Evolutionary conservation across 2,329 filamentous ascomycete genomes (phyloP), one percentile per base, ranked within the genome.

Genomic region (Ophiostoma quercus): DNA sequence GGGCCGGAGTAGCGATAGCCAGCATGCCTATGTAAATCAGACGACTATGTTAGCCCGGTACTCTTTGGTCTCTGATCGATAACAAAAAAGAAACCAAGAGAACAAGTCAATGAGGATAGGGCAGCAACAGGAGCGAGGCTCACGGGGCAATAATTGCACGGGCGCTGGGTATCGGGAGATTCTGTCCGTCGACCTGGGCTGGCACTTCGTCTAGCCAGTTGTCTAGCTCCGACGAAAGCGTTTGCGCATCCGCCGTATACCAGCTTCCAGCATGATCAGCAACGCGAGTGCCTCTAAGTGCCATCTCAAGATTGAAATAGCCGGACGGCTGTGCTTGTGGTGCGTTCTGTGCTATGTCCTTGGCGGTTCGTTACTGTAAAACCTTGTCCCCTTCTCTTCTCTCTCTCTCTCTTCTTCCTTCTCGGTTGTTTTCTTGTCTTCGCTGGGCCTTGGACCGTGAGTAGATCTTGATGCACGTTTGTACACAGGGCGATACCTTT

Each of bases 131-230:
- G 16, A 22, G 34, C 62, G 37, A 39, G 51, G 32, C 90, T 83
- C 85, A 97, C 94, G 95, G 95, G 72, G 93, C 93, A 77, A 99
- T 97, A 70, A 99, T 90, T 16, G 95, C 84, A 78, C 92, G 87
- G 5, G 94, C 94, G 41, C 89, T 88, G 0, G 87, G 78, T 1
- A 94, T 82, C 2, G 94, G 95, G 71, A 96, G 75, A 7, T 71
- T 76, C 77, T 73, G 80, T 63, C 85, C 88, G 41, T 89, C 83
- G 57, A 95, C 80, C 0, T 84, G 83, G 67, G 83, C 78, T 1
- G 92, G 90, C 8, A 97, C 94, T 51, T 85, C 81, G 51, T 81
- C 82, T n/a, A 98, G 84, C 84, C 88, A 97, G 67, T 80, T 79
- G 70, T 95, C 87, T 5, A 99, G 89, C 80, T 96, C 84, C 7